These are phyloP conservation scores for Saturnispora besseyi DNA, from an alignment of 805 yeast genomes.

Conservation along the genomic window DNA sequence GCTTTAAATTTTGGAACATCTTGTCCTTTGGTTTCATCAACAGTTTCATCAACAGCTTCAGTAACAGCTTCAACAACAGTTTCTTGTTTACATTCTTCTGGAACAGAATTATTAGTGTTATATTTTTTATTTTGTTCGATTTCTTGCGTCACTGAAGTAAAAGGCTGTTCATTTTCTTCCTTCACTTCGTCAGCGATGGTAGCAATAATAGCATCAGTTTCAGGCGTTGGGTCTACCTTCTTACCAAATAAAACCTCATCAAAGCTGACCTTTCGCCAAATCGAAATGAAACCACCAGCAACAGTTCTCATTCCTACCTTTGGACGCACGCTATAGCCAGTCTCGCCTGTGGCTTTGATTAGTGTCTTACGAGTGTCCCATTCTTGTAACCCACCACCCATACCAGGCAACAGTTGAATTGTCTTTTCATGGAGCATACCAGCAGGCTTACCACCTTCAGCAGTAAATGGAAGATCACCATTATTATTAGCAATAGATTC, in stretches of 20 bases:
- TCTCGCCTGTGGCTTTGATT: conserved; percentile 33
- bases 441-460: conserved; percentile 1
- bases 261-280: conserved; percentile 29
- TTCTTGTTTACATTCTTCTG: not conserved
- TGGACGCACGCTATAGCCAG: conserved; percentile 40
- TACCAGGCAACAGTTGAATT: conserved; percentile 37
- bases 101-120: not conserved
- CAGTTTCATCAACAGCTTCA: not conserved
- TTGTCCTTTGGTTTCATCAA: not conserved
- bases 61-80: not conserved
- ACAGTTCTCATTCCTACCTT: conserved; percentile 38
- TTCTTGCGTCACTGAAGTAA: not conserved
- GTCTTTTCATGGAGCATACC: conserved; percentile 23
- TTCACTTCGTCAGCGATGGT: not conserved
- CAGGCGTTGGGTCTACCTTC: conserved; percentile 3
- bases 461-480: not conserved
- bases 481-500: conserved; percentile 1
- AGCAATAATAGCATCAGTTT: not conserved
- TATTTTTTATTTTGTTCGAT: not conserved
- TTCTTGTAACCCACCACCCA: conserved; percentile 42
- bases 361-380: conserved; percentile 39
- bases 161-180: not conserved
- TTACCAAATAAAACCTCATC: conserved; percentile 7
- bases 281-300: conserved; percentile 44
- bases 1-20: conserved; percentile 1